Conservation (phyloP, 306 rosid genomes). For the Prunus salicina region DNA sequence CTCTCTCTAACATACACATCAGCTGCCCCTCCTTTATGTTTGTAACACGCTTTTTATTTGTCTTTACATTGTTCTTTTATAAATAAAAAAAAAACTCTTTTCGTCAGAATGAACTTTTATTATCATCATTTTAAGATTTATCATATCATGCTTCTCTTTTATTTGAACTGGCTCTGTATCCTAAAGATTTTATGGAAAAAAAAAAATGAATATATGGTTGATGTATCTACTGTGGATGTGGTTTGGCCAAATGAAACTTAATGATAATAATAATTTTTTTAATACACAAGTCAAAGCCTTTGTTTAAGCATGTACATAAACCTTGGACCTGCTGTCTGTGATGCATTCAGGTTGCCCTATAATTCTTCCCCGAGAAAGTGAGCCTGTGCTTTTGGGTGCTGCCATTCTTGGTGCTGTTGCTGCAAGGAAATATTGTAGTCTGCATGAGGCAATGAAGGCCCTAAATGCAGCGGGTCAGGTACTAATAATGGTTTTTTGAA, state of each 20-base stretch:
- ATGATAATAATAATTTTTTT: not conserved
- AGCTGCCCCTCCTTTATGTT: not conserved
- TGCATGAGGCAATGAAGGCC: conserved; percentile 85
- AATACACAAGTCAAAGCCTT: not conserved
- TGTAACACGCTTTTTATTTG: not conserved
- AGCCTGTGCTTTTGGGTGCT: conserved; percentile 95
- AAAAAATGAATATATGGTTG: not conserved
- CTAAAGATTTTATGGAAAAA: not conserved
- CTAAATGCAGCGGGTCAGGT: conserved; percentile 92
- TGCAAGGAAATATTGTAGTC: conserved; percentile 58
- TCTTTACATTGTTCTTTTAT: not conserved
- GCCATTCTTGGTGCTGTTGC: conserved; percentile 95
- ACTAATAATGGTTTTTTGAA: conserved; percentile 17
- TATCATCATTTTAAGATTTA: not conserved
- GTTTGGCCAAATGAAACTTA: not conserved
- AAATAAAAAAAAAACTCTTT: not conserved
- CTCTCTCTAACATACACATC: not conserved
- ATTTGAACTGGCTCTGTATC: not conserved
- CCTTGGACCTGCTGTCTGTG: not conserved
- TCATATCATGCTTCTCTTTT: not conserved
- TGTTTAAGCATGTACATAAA: not conserved
- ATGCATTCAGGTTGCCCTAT: conserved; percentile 71
- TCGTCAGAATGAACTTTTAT: not conserved
- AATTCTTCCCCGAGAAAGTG: conserved; percentile 91
- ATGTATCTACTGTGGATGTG: not conserved